Conservation (phyloP, 768 basidiomycete species). For the Sarcodon aspratus region DNA sequence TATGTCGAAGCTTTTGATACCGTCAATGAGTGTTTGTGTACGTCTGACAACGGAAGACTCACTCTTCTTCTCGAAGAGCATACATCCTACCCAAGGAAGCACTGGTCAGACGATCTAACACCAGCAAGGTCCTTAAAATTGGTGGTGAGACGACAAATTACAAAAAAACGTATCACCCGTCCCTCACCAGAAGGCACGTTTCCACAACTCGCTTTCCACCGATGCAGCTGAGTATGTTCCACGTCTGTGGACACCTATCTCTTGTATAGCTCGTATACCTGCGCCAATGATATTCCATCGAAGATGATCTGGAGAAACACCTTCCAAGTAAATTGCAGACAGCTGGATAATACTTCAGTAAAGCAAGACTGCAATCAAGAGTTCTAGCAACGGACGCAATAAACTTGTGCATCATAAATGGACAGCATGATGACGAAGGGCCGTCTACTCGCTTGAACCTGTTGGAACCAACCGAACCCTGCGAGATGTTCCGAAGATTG, state of each 20-base stretch:
- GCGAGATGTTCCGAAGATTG: neutral
- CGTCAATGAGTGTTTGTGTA: conserved; percentile 2
- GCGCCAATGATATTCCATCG: conserved; percentile 22
- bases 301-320: conserved; percentile 1
- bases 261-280: conserved; percentile 38
- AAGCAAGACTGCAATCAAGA: neutral
- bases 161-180: neutral
- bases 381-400: conserved; percentile 2
- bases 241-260: conserved; percentile 66
- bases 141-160: conserved; percentile 30
- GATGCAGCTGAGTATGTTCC: conserved; percentile 34
- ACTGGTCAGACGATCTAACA: conserved; percentile 29
- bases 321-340: conserved; percentile 3
- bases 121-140: no score
- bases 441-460: no score
- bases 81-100: conserved; percentile 48
- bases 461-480: neutral
- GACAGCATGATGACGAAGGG: neutral
- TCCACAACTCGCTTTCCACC: conserved; percentile 62
- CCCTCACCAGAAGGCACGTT: conserved; percentile 62
- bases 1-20: conserved; percentile 46
- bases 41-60: conserved; percentile 13
- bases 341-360: conserved; percentile 2
- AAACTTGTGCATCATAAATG: conserved; percentile 1
- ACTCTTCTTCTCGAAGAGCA: conserved; percentile 64